Percentiles rank a stretch among this genome's conserved stretches.
Conservation (phyloP, 148 eudicot species). For the Mesembryanthemum crystallinum region DNA sequence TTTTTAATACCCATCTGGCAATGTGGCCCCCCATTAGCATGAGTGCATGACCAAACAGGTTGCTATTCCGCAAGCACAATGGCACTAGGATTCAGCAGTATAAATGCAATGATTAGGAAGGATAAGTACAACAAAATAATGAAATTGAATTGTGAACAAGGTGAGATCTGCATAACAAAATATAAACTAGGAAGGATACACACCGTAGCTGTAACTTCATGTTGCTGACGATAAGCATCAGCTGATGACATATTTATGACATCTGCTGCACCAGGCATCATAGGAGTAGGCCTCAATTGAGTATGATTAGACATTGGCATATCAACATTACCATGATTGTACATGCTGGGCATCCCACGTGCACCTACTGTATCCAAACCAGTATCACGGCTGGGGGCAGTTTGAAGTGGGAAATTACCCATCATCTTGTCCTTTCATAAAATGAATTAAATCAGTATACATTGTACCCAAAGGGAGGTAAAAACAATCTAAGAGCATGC, state of each 20-base stretch:
- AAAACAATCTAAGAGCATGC: not conserved
- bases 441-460: not conserved
- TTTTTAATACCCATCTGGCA: no score
- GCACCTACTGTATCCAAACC: constrained; percentile 36
- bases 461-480: not conserved
- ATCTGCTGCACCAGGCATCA: constrained; percentile 52
- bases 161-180: not conserved
- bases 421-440: constrained; percentile 55
- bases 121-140: not conserved
- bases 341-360: constrained; percentile 49
- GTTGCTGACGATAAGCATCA: constrained; percentile 76
- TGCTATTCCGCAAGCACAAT: not conserved
- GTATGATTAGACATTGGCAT: constrained; percentile 49
- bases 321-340: constrained; percentile 49
- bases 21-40: not conserved
- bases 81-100: not conserved
- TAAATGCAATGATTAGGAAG: not conserved
- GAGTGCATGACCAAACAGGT: not conserved
- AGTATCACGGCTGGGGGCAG: constrained; percentile 40
- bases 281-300: constrained; percentile 49
- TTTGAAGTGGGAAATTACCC: constrained; percentile 50
- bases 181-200: constrained; percentile 28
- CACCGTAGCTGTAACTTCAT: constrained; percentile 93
- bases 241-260: constrained; percentile 51
- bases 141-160: not conserved